These are phyloP conservation scores for Mycena venus DNA, from an alignment of 768 basidiomycete species.

Conservation along the genomic window DNA sequence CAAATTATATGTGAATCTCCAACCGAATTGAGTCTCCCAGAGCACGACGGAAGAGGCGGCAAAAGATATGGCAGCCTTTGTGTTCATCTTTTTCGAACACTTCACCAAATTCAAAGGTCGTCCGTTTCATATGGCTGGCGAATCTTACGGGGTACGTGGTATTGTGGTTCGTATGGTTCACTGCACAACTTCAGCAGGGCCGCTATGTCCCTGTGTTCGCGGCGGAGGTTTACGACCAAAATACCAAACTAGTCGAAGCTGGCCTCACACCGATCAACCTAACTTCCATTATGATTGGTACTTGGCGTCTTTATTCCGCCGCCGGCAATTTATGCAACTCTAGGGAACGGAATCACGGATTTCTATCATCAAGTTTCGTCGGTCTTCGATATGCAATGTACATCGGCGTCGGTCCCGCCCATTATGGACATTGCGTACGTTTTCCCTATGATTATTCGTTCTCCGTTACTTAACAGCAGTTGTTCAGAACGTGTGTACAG, in stretches of 20 bases:
- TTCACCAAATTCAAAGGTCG: conserved; percentile 80
- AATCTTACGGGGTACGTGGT: conserved; percentile 65
- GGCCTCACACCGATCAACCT: conserved; percentile 65
- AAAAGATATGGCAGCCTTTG: conserved; percentile 77
- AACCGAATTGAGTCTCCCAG: not conserved
- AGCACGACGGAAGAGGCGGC: conserved; percentile 1
- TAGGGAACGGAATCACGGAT: conserved; percentile 61
- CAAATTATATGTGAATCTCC: not conserved
- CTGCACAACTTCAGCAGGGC: conserved; percentile 49
- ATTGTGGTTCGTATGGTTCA: not conserved
- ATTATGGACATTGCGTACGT: conserved; percentile 49
- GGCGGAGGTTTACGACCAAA: conserved; percentile 62
- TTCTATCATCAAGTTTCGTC: conserved; percentile 51
- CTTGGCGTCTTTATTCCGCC: conserved; percentile 8
- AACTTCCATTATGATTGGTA: conserved; percentile 59
- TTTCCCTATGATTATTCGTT: conserved; percentile 4
- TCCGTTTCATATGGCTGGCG: conserved; percentile 71
- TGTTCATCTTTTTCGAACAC: conserved; percentile 80
- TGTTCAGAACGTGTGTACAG: conserved; percentile 49
- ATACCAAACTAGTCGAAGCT: conserved; percentile 50
- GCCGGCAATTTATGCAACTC: not conserved
- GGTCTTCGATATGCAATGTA: conserved; percentile 63
- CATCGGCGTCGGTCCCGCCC: conserved; percentile 52
- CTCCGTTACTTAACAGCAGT: not conserved
- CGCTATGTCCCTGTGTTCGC: conserved; percentile 67